Percentiles rank a stretch among this genome's conserved stretches.
Evolutionary conservation across 2,329 filamentous ascomycete genomes (phyloP).

Genomic region (Rhynchosporium agropyri): DNA sequence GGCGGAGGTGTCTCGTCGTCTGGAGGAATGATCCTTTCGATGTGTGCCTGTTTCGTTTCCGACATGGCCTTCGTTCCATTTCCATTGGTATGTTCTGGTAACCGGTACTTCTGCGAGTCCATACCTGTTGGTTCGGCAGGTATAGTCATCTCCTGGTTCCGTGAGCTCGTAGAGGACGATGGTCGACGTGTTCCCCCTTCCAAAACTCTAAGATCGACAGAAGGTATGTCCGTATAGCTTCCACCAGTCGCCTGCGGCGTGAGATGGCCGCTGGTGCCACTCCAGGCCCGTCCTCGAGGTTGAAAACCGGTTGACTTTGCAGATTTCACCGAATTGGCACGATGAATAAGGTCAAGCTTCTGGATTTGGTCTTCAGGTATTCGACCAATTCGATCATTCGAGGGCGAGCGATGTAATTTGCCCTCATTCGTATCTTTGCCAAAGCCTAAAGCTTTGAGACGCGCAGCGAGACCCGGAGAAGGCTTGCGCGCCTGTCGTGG

Average conservation of each 20-base stretch:
- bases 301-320: slow-evolving; percentile 53
- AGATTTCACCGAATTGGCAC: slow-evolving; percentile 52
- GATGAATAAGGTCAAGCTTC: slow-evolving; percentile 68
- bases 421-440: slow-evolving; percentile 44
- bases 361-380: slow-evolving; percentile 71
- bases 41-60: slow-evolving; percentile 59
- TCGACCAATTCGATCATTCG: slow-evolving; percentile 60
- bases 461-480: slow-evolving; percentile 65
- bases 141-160: slow-evolving; percentile 37
- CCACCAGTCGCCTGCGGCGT: slow-evolving; percentile 40
- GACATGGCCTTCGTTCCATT: slow-evolving; percentile 67
- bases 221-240: slow-evolving; percentile 33
- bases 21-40: slow-evolving; percentile 51
- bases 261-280: slow-evolving; percentile 55
- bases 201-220: slow-evolving; percentile 33
- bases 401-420: slow-evolving; percentile 35
- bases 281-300: slow-evolving; percentile 73
- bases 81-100: slow-evolving; percentile 70
- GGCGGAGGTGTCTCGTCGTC: slow-evolving; percentile 47
- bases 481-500: slow-evolving; percentile 53
- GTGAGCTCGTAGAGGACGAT: slow-evolving; percentile 34
- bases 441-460: slow-evolving; percentile 66
- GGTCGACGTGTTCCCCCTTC: slow-evolving; percentile 36
- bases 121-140: slow-evolving; percentile 55
- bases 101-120: slow-evolving; percentile 74